Evolutionary conservation across 164 flowering plant species (phyloP).

Genomic region (Aristolochia fimbriata): DNA sequence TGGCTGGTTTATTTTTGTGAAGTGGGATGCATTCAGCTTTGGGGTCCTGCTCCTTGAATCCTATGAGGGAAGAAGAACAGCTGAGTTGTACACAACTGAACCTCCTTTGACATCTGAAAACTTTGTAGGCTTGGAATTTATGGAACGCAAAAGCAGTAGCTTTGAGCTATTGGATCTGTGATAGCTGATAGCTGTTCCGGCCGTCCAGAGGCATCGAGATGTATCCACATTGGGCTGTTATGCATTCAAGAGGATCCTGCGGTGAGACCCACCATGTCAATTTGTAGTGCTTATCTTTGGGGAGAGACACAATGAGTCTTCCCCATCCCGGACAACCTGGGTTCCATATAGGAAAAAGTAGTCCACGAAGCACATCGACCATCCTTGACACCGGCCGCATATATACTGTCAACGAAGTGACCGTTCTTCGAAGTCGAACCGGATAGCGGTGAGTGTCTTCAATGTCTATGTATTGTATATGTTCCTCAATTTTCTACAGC

Average conservation of each 20-base stretch:
- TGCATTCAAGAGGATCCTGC: slow-evolving; percentile 19
- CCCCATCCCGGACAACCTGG: slow-evolving; percentile 12
- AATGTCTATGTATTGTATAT: too few species aligned
- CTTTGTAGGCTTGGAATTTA: slow-evolving; percentile 18
- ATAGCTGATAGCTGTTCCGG: slow-evolving; percentile 5
- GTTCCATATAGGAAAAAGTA: not conserved
- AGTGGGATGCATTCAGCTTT: slow-evolving; percentile 3
- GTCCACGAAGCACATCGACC: not conserved
- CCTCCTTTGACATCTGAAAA: not conserved
- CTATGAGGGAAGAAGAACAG: slow-evolving; percentile 13
- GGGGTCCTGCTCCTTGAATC: slow-evolving; percentile 7
- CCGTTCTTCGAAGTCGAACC: not conserved
- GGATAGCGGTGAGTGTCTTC: slow-evolving; percentile 3
- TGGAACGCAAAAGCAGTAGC: slow-evolving; percentile 15
- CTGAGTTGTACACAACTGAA: not conserved
- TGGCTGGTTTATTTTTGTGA: not conserved
- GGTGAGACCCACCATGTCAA: slow-evolving; percentile 18
- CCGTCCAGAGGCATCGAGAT: slow-evolving; percentile 8
- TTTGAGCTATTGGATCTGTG: slow-evolving; percentile 13
- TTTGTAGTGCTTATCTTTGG: slow-evolving; percentile 11
- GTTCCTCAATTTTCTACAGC: too few species aligned
- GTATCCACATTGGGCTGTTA: slow-evolving; percentile 20
- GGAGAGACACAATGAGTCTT: slow-evolving; percentile 7
- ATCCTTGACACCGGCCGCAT: not conserved
- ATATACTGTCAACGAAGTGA: slow-evolving; percentile 3